Evolutionary conservation across 805 yeast genomes (phyloP), one percentile per base, ranked within the genome.

Genomic region (Phaffomyces thermotolerans): DNA sequence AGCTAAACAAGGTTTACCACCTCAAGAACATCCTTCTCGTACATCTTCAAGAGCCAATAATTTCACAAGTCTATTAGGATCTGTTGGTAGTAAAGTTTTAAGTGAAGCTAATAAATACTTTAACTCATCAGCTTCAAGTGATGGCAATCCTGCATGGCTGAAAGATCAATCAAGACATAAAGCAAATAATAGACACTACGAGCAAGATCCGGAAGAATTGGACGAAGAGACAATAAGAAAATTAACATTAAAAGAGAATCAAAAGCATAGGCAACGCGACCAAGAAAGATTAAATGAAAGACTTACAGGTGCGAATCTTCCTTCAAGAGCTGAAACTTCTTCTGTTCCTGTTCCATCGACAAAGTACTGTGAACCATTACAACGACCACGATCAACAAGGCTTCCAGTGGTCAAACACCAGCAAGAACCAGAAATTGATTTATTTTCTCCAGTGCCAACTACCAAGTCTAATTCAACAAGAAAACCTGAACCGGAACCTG

Each of bases 141-240:
- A 67, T 40, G 70, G 67, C 6, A 59, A 56, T 50, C 95, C 95
- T 0, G 77, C 81, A 2, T 86, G 95, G 95, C 81, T 86, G 89
- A 71, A 66, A 44, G 73, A 76, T 47, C 81, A 76, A 52, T 67
- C 63, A 13, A 65, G 55, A 51, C 72, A 80, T 51, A 74, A 69
- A 36, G 42, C 41, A 7, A 45, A 49, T 44, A 64, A 65, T 15
- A 36, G 20, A 10, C 68, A 70, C 4, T 68, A 53, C 34, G 69
- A 66, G 18, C 72, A 73, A 27, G 75, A 71, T 44, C 76, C 76
- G 2, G 64, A 68, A 2, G 78, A 71, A 41, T 67, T 71, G 13
- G 76, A 71, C 14, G 37, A 40, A 1, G 54, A 52, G 34, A 46
- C 48, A 6, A 34, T 58, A 18, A 45, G 44, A 32, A 52, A 24